Base-by-base conservation (phyloP, 179 eudicot species). In the Spinacia oleracea region DNA sequence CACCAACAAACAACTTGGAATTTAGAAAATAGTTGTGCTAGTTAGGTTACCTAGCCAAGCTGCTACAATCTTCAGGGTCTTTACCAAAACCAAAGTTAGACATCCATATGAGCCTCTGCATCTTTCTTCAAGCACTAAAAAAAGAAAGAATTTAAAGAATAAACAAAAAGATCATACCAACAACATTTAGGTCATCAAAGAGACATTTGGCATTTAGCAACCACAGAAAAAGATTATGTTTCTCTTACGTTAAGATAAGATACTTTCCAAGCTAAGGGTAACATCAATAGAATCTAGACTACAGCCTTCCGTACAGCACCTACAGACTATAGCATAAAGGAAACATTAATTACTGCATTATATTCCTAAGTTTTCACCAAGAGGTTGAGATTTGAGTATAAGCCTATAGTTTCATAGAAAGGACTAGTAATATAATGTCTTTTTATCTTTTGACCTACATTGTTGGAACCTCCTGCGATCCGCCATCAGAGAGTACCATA, bases 31-130 rank as follows among this genome's bases (percentile, higher is more conserved):
- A n/a, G 31, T 21, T 11, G 20, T 10, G 29, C 29, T 3, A 40
- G 51, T 40, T 21, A 29, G 20, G 29, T 68, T 42, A 68, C 72
- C 72, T 40, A 60, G 66, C 66, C 8, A 23, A 68, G 72, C 51
- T 40, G 53, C 51, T 21, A 40, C 1, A 71, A 34, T 45, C 74
- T 45, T 71, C 74, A 46, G n/a, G 59, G 31, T 21, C 4, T 71
- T 23, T 46, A 71, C 56, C 74, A 25, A 45, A 12, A 16, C 23
- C n/a, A 45, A n/a, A 40, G 34, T 25, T 71, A 71, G 23, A 9
- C n/a, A 27, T 71, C 35, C 6, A 6, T 48, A 27, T 27, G 72
- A 68, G 38, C 74, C 59, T 45, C 46, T 29, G 58, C 58, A 45
- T 27, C 38, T 71, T 45, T 25, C 72, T 71, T 29, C 50, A 34